A percentile compares a stretch with the other conserved stretches of the same genome.
Evolutionary conservation across 306 rosid genomes (phyloP).

Genomic region (Fragaria iinumae): DNA sequence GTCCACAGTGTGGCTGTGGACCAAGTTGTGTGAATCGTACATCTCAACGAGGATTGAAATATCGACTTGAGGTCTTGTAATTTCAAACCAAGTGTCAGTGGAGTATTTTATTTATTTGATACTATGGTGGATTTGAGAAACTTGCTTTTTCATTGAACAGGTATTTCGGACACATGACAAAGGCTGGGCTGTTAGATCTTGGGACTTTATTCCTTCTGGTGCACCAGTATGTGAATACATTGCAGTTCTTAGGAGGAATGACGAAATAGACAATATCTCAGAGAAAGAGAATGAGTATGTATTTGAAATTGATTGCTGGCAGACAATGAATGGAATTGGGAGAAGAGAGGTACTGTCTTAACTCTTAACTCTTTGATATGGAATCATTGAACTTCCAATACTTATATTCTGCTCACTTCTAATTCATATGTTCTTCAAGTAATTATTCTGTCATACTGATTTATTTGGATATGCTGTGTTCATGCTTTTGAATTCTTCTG

Average conservation of each 20-base stretch:
- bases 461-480: not conserved
- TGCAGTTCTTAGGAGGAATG: slow-evolving; percentile 32
- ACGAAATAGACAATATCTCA: slow-evolving; percentile 21
- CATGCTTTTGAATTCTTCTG: not conserved
- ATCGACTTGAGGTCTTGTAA: slow-evolving; percentile 30
- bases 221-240: slow-evolving; percentile 39
- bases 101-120: not conserved
- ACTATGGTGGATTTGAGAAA: not conserved
- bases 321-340: slow-evolving; percentile 32
- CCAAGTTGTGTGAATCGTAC: slow-evolving; percentile 33
- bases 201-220: slow-evolving; percentile 40
- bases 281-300: slow-evolving; percentile 28
- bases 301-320: slow-evolving; percentile 37
- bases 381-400: not conserved
- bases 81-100: not conserved
- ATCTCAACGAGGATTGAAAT: slow-evolving; percentile 32
- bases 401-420: not conserved
- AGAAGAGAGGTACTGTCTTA: slow-evolving; percentile 30
- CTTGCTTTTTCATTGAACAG: slow-evolving; percentile 18
- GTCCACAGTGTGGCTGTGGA: slow-evolving; percentile 40
- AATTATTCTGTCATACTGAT: not conserved
- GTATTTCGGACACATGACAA: slow-evolving; percentile 28
- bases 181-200: slow-evolving; percentile 40
- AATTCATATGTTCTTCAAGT: not conserved
- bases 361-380: not conserved